phyloP scores from a whole-genome alignment of 139 green algal species.

The Coelastrella sp. region DNA sequence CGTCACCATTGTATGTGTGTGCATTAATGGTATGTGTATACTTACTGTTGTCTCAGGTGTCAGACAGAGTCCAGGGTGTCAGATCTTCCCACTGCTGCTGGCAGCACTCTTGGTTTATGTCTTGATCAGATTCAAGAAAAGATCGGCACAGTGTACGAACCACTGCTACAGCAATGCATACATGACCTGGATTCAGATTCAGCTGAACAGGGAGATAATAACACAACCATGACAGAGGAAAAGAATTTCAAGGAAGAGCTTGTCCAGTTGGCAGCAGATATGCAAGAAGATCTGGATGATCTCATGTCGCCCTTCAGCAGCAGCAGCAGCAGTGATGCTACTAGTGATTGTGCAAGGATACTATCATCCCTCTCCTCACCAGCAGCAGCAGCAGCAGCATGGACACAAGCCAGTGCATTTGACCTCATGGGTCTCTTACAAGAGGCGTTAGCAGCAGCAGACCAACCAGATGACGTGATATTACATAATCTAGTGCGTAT shows the following conservation, averaged over 20 bases:
- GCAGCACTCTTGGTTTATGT: neutral
- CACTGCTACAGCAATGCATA: no score
- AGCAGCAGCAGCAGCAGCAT: neutral
- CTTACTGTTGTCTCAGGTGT: neutral
- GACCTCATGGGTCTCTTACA: conserved; percentile 23
- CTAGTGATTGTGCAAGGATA: neutral
- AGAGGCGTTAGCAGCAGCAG: neutral
- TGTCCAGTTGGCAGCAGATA: neutral
- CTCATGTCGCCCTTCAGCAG: neutral
- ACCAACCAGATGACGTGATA: neutral
- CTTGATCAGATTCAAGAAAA: neutral
- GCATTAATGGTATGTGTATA: no score
- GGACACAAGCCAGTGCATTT: conserved; percentile 8
- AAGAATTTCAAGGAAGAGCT: neutral
- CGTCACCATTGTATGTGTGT: no score
- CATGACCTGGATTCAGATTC: neutral
- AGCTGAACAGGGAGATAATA: no score
- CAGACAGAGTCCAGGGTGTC: neutral
- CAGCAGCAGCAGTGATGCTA: conserved; percentile 17
- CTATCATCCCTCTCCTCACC: neutral
- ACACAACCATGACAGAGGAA: no score
- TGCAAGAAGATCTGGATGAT: conserved; percentile 19
- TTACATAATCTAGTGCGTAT: neutral
- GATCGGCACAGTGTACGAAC: conserved; percentile 12
- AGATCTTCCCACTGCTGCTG: neutral